Evolutionary conservation across 129 eudicot genomes (phyloP).

Genomic region (Ambrosia artemisiifolia): DNA sequence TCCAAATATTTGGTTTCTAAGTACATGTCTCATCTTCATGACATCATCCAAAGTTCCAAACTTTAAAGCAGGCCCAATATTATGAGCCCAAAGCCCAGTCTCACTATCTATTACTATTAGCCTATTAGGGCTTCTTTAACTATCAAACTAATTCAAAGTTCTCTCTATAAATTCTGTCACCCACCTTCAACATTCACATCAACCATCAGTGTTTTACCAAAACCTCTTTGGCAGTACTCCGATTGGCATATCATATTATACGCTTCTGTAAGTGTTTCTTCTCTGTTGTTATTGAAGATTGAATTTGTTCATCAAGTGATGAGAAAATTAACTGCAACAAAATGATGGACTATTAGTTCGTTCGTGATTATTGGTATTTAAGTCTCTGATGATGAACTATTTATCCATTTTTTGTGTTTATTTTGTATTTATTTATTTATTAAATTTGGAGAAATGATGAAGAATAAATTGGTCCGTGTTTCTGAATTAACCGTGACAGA

Average conservation of each 20-base stretch:
- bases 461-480: slow-evolving; percentile 46
- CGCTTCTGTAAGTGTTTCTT: not conserved
- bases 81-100: too few species aligned
- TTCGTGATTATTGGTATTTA: slow-evolving; percentile 41
- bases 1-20: too few species aligned
- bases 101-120: too few species aligned
- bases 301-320: slow-evolving; percentile 18
- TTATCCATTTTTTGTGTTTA: not conserved
- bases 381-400: slow-evolving; percentile 33
- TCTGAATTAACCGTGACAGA: slow-evolving; percentile 50
- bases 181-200: too few species aligned
- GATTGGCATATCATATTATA: not conserved
- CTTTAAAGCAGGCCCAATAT: too few species aligned
- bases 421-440: not conserved
- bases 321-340: slow-evolving; percentile 42
- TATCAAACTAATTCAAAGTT: too few species aligned
- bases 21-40: too few species aligned
- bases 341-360: slow-evolving; percentile 16
- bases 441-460: slow-evolving; percentile 29
- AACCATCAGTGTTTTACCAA: too few species aligned
- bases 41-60: too few species aligned
- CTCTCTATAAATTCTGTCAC: not conserved
- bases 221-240: not conserved
- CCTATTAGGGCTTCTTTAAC: too few species aligned
- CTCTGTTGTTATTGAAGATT: not conserved